Conservation (phyloP, 78 protist species). For the Diacronema lutheri region DNA sequence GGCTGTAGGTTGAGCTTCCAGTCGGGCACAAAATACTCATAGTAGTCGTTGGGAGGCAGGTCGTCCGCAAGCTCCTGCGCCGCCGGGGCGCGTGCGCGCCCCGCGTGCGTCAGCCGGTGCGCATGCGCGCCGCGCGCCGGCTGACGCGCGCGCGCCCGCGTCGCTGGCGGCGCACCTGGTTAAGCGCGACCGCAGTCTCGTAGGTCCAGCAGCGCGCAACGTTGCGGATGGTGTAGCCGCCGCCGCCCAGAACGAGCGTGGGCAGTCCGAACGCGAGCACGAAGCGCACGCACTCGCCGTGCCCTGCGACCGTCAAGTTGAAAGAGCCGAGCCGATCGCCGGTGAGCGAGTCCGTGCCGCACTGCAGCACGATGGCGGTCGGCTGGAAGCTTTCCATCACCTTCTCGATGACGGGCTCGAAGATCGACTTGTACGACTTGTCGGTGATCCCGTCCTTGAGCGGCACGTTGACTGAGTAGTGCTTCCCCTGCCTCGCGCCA, state of each 20-base stretch:
- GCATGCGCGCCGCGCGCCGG: too few relatives aligned
- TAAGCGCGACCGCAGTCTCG: constrained; percentile 70
- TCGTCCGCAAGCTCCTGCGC: constrained; percentile 40
- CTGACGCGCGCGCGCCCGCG: neutral
- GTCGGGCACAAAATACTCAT: constrained; percentile 88
- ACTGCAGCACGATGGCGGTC: constrained; percentile 88
- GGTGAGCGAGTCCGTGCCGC: constrained; percentile 95
- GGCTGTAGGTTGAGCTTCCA: constrained; percentile 66
- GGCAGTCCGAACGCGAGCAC: constrained; percentile 80
- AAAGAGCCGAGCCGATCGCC: constrained; percentile 97
- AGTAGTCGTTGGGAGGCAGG: constrained; percentile 91
- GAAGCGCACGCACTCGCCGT: constrained; percentile 32
- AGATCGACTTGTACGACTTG: constrained; percentile 53
- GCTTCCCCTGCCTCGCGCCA: constrained; percentile 82
- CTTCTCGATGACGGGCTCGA: constrained; percentile 28
- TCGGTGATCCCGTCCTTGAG: constrained; percentile 96
- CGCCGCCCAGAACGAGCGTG: constrained; percentile 96
- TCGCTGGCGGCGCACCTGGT: neutral
- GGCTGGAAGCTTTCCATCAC: constrained; percentile 85
- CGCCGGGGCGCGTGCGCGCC: neutral
- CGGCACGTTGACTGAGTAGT: constrained; percentile 92
- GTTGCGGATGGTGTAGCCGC: constrained; percentile 98
- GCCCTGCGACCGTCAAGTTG: constrained; percentile 73
- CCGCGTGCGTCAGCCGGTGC: too few relatives aligned
- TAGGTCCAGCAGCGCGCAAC: constrained; percentile 98